Evolutionary conservation across 805 yeast genomes (phyloP), one percentile per base, ranked within the genome.

Genomic region (Wickerhamiella lipophila): DNA sequence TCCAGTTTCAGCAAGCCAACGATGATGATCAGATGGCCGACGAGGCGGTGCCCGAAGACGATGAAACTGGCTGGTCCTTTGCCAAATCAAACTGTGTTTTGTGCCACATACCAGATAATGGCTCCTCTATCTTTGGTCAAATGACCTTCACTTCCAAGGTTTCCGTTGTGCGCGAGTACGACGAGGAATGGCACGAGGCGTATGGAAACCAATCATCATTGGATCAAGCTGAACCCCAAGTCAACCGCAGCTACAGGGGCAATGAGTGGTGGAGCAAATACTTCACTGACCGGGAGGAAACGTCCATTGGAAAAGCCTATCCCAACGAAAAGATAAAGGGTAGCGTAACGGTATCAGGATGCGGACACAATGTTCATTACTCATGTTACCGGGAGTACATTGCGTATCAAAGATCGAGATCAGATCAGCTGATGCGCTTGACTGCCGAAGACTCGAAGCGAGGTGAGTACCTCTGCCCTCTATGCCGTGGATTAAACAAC

Each of bases 311-410:
- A 0, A 89, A 87, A 0, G 88, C 89, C 0, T 85, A 81, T 55
- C 76, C 79, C 2, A 8, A 19, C 2, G 45, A 46, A 8, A 47
- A 35, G 11, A 23, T 53, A 3, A 58, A 51, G 13, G 52, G 54
- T 27, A 52, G 43, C 30, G 50, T 47, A 38, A 53, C 53, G 50
- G 69, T 81, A 2, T 74, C 78, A 52, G 81, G 94, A 46, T 89
- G 98, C 68, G 94, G 96, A 1, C 98, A 89, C 64, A 94, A 95
- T 1, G 81, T 89, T 79, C 98, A 89, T 63, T 77, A 75, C 52
- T 70, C 75, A 15, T 89, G 98, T 60, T 81, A 80, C 58, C 64
- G 76, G 47, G 77, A 78, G 50, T 83, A 78, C 58, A 63, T 81
- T 58, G 68, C 70, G 27, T 35, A 21, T 9, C 53, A 52, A 38